Evolutionary conservation across 176 grass and related monocot species (phyloP).

Genomic region (Phoenix roebelenii): DNA sequence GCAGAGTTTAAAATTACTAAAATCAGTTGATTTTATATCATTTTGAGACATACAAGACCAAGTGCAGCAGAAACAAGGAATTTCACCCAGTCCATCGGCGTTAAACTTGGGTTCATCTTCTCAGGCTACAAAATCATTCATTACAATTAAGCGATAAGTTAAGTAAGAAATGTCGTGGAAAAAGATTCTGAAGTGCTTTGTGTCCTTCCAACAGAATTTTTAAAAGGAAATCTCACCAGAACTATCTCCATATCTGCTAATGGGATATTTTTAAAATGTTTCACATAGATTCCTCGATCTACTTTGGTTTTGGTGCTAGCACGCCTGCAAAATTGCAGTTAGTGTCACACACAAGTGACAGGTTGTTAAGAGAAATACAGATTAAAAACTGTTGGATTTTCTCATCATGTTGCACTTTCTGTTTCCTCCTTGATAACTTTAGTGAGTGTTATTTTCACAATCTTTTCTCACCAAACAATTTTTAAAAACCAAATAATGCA

Average conservation of each 20-base stretch:
- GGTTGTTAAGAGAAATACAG: no score
- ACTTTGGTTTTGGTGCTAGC: conserved; percentile 41
- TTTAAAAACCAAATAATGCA: no score
- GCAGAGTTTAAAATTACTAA: conserved; percentile 4
- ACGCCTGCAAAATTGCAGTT: conserved; percentile 25
- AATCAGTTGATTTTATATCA: no score
- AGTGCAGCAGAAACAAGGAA: conserved; percentile 86
- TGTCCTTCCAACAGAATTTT: no score
- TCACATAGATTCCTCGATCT: conserved; percentile 72
- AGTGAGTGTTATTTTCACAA: no score
- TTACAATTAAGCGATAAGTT: conserved; percentile 1
- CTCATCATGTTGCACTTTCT: no score
- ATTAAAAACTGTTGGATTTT: no score
- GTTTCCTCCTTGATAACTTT: no score
- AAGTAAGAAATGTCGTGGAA: no score
- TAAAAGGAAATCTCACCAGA: conserved; percentile 42
- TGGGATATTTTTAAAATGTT: conserved; percentile 91
- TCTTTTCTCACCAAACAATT: no score
- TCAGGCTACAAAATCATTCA: conserved; percentile 67
- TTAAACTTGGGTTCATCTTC: conserved; percentile 96
- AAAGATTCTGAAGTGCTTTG: no score
- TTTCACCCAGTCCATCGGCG: conserved; percentile 97
- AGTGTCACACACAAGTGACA: neutral
- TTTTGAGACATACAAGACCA: conserved; percentile 55
- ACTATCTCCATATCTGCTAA: conserved; percentile 98